Evolutionary conservation across 441 rosid genomes (phyloP).

Genomic region (Aquilaria agallochum): DNA sequence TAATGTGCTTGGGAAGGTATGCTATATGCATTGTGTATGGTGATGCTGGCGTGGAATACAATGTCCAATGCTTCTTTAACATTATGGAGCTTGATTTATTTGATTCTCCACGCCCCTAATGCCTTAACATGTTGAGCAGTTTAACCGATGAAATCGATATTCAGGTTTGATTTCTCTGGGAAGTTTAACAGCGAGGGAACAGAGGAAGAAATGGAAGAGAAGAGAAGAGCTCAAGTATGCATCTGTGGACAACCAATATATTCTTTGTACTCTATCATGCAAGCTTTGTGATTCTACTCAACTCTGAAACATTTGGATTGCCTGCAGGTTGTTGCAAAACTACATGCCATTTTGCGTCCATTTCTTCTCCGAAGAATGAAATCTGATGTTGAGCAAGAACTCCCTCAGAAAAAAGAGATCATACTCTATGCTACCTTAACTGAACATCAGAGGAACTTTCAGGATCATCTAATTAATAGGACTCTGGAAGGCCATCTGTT

Average conservation of each 20-base stretch:
- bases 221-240: constrained; percentile 70
- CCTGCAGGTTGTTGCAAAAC: constrained; percentile 84
- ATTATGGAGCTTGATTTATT: no score
- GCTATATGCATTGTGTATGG: no score
- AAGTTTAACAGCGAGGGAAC: constrained; percentile 43
- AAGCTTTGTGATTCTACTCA: constrained; percentile 2
- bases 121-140: constrained; percentile 1
- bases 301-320: constrained; percentile 13
- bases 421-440: constrained; percentile 89
- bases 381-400: constrained; percentile 87
- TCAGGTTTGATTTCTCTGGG: constrained; percentile 93
- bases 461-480: constrained; percentile 77
- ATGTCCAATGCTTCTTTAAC: no score
- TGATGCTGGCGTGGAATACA: no score
- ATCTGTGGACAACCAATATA: background rate
- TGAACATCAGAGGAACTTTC: constrained; percentile 79
- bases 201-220: constrained; percentile 77
- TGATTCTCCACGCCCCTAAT: background rate
- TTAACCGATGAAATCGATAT: constrained; percentile 14
- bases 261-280: constrained; percentile 5
- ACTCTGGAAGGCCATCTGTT: constrained; percentile 64
- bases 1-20: no score
- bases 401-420: constrained; percentile 93
- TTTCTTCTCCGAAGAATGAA: constrained; percentile 97
- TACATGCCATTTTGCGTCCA: constrained; percentile 92